Evolutionary conservation across 2,329 filamentous ascomycete genomes (phyloP), one percentile per base, ranked within the genome.

Genomic region (Didymella arachidicola): DNA sequence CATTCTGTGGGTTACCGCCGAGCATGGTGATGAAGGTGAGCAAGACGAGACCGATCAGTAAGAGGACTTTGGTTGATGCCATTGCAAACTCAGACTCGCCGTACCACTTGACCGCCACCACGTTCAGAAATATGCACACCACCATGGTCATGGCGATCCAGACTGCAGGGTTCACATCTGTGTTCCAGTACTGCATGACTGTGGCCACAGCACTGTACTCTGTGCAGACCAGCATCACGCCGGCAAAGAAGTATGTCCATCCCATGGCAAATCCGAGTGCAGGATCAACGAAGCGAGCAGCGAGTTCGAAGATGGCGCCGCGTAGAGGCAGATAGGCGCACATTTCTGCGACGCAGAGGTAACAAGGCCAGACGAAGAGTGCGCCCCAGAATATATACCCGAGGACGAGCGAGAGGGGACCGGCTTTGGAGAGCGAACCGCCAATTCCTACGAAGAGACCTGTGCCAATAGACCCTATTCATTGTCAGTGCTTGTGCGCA

Each of bases 341-440:
- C 89, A 94, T 93, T 77, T 93, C 90, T 59, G 90, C 90, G 3
- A 93, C 87, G 60, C 86, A 87, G 88, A 93, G 91, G 67, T 72
- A 71, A 53, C 70, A 64, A 12, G 63, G 69, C 44, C 54, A 72
- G 14, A 72, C 65, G 42, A 65, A 67, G 22, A 67, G 47, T 0
- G 57, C 50, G 10, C 61, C 61, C 52, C 60, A 69, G 65, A 93
- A 89, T 38, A 91, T 78, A 74, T 87, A 94, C 62, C 93, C 91
- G 57, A 94, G 77, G 36, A 87, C 76, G 56, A 89, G 88, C 61
- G 90, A 83, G 63, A 89, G 74, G 19, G 84, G 80, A 75, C 77
- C 78, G 41, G 76, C 73, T 43, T 78, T 79, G 34, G 75, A 79
- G 42, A 81, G 78, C 18, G 78, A 79, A 60, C 77, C 67, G 56